Conservation (phyloP, 2,329 filamentous ascomycete genomes). For the Epichloe baconii region DNA sequence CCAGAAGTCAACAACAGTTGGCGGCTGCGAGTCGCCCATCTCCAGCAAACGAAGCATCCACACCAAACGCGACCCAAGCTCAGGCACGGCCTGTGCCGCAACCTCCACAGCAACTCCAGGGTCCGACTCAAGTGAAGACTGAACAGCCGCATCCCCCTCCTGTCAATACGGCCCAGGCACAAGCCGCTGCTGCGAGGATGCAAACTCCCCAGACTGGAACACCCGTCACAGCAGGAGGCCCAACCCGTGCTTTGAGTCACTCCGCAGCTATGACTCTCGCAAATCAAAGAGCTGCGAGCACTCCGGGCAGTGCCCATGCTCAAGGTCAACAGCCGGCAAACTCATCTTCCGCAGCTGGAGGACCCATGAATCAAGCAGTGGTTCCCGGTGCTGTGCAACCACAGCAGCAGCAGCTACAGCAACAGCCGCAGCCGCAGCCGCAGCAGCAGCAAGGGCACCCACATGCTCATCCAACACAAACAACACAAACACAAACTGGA, state of each 20-base stretch:
- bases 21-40: constrained; percentile 17
- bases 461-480: constrained; percentile 36
- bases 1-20: constrained; percentile 28
- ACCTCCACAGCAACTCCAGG: constrained; percentile 13
- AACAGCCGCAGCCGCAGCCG: constrained; percentile 5
- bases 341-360: constrained; percentile 12
- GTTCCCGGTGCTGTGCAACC: constrained; percentile 18
- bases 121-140: constrained; percentile 14
- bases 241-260: constrained; percentile 32
- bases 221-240: constrained; percentile 23
- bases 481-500: constrained; percentile 28
- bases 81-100: constrained; percentile 18
- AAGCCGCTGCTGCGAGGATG: constrained; percentile 29
- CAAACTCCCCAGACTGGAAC: constrained; percentile 36
- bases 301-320: constrained; percentile 19
- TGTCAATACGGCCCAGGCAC: constrained; percentile 32
- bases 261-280: constrained; percentile 36
- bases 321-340: constrained; percentile 18
- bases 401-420: constrained; percentile 15
- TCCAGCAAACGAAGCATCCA: constrained; percentile 16
- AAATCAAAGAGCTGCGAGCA: constrained; percentile 27
- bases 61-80: constrained; percentile 11
- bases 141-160: constrained; percentile 27
- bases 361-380: constrained; percentile 20
- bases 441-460: constrained; percentile 27